Evolutionary conservation across 345 rosid genomes (phyloP), one percentile per base, ranked within the genome.

Genomic region (Diplotaxis tenuifolia): DNA sequence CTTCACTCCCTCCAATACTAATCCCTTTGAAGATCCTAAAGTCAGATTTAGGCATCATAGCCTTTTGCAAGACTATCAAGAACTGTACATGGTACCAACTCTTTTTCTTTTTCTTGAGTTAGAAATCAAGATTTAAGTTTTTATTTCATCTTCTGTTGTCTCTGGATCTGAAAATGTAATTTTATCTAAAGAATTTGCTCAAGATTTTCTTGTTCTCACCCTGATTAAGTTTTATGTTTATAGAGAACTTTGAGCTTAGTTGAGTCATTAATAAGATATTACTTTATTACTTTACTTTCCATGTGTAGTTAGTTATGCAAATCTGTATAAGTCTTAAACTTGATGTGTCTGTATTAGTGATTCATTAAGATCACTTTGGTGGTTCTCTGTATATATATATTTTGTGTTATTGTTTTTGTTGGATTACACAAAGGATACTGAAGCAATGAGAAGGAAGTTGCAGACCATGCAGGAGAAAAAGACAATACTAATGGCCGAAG

Each of bases 61-160:
- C 40, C 89, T 88, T 67, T 42, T 79, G 88, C 93, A 91, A 78
- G 95, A 87, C 74, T 89, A 73, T 67, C 75, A 65, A 61, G 87
- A 87, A 61, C 59, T 88, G 38, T 71, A 72, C 15, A 85, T 78
- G 91, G 97, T 91, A 79, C 56, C 1, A 19, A 7, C 47, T 56
- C 6, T 25, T 65, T 12, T 4, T 36, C 4, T 12, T 70, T 67
- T 47, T 64, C n/a, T 45, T 20, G 6, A 73, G 66, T 62, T 68
- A 5, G 12, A 27, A 18, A 53, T 67, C 42, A 65, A 23, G 63
- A 62, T 71, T 78, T 65, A 16, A 28, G 56, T 70, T 75, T 6
- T 5, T n/a, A n/a, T n/a, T 23, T 19, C 20, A 59, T 74, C 68
- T 65, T n/a, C 4, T 57, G 34, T 60, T 68, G 50, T 72, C 28